Evolutionary conservation across 768 basidiomycete species (phyloP).

Genomic region (Fomitopsis pulvina): DNA sequence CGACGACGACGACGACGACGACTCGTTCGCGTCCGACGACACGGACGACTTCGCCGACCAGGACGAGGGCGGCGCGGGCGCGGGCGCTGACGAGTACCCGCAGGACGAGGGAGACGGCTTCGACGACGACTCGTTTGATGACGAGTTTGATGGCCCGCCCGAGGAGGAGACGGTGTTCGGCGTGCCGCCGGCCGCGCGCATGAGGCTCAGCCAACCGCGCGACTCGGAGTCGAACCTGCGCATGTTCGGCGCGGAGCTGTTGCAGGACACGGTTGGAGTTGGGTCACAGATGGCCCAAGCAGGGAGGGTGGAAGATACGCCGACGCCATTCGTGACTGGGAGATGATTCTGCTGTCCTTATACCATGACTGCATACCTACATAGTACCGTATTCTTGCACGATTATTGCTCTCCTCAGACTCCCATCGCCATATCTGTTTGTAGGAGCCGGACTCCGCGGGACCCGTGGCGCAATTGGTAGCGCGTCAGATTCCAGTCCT

Average conservation of each 20-base stretch:
- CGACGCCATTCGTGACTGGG: conserved; percentile 38
- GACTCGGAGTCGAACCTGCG: conserved; percentile 29
- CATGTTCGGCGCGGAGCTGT: conserved; percentile 56
- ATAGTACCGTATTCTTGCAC: too few species aligned
- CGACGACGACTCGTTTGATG: conserved; percentile 42
- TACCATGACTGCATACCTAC: too few species aligned
- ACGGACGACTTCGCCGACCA: conserved; percentile 41
- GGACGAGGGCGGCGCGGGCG: conserved; percentile 36
- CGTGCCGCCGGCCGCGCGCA: conserved; percentile 39
- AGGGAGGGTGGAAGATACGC: conserved; percentile 55
- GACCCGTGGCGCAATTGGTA: too few species aligned
- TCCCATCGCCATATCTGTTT: too few species aligned
- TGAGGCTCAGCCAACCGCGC: conserved; percentile 7
- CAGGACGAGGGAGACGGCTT: conserved; percentile 40
- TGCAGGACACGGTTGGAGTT: conserved; percentile 60
- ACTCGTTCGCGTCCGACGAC: conserved; percentile 44
- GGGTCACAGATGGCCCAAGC: conserved; percentile 43
- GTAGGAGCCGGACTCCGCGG: too few species aligned
- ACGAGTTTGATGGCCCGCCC: conserved; percentile 27
- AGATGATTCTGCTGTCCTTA: neutral
- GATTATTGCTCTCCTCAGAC: too few species aligned
- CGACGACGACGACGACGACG: conserved; percentile 35
- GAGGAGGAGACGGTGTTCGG: conserved; percentile 72
- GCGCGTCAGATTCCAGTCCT: too few species aligned
- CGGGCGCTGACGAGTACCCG: conserved; percentile 49